Base-by-base conservation (phyloP, 164 flowering plant genomes). In the Euptelea pleiosperma region DNA sequence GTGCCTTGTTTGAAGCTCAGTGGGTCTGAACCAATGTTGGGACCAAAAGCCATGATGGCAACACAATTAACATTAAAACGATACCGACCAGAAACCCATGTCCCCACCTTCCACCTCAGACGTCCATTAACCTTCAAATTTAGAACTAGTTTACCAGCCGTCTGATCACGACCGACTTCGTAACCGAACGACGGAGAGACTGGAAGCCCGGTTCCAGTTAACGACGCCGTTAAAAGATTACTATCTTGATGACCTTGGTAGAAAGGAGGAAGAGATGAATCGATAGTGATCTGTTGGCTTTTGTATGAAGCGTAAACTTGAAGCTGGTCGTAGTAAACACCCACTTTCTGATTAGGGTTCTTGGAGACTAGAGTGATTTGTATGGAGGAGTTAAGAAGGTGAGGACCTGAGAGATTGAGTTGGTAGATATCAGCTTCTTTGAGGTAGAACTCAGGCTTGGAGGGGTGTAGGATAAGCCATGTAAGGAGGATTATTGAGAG, bases 81-180 rank as follows among this genome's bases (percentile, higher is more conserved):
- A 52, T 82, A 76, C 3, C 55, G 54, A 1, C 87, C 73, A 2
- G 93, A 86, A 29, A 80, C 83, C 87, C 84, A 86, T 21, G 78
- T 73, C 30, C 89, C 86, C 6, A 86, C 80, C 58, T 77, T 86
- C 93, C 93, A 86, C 42, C 87, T 52, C 0, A 86, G 51, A 68
- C 61, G 57, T 2, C 93, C 93, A 22, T 68, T 70, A 30, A 77
- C 50, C 69, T 77, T 82, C 16, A 86, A 15, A 11, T 42, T 70
- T 46, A 86, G 36, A 6, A 69, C 61, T 12, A 86, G 45, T 51
- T 63, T 76, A 8, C 89, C 89, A 0, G 63, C 57, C 2, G 62
- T 57, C 67, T 75, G 84, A 55, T 84, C 86, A 0, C 79, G 76
- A 1, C 65, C 66, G 39, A 86, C 73, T 53, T 82, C 80, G 42